Base-by-base conservation (phyloP, 2,329 filamentous ascomycete species). In the Aspergillus terreus region DNA sequence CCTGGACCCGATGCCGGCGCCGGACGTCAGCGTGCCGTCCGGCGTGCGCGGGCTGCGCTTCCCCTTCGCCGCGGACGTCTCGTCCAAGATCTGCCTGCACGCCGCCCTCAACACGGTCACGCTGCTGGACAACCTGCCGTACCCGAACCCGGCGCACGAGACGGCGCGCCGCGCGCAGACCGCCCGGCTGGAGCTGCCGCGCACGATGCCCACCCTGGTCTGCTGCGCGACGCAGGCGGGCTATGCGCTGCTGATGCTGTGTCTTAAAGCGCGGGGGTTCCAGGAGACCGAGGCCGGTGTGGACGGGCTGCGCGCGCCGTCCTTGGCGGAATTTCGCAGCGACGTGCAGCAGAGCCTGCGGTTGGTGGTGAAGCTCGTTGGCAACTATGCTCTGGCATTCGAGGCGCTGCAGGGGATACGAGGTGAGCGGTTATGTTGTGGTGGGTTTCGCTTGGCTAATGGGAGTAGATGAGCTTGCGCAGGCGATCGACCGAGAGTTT, bases 241-340 rank as follows among this genome's bases (percentile, higher is more conserved):
- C 17, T 68, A 66, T 41, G 59, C 61, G 5, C 52, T 68, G 51
- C 38, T 67, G 19, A 68, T 66, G 60, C 48, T 66, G 10, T 61
- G 56, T 45, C 46, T 59, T 9, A 58, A 63, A 46, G 51, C 56
- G 2, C 38, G 52, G 9, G 43, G 41, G 6, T 45, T 57, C 7
- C 47, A 54, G 23, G 23, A 36, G 4, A 49, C n/a, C 19, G 23
- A 23, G 4, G 23, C 23, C 23, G 4, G 23, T 23, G 23, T 23
- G 23, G 23, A 35, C 6, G n/a, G 12, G 27, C 27, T 38, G 12
- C 17, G 42, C 21, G 25, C 35, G 5, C 27, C 43, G 1, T 52
- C 56, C 1, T 36, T 58, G n/a, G 49, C 47, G 2, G 55, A 49
- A 1, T 56, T 63, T 11, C 42, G 57, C 25, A 52, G 58, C 12